Evolutionary conservation across 1,139 yeast species (phyloP), one percentile per base, ranked within the genome.

Genomic region (Pichia sp.): DNA sequence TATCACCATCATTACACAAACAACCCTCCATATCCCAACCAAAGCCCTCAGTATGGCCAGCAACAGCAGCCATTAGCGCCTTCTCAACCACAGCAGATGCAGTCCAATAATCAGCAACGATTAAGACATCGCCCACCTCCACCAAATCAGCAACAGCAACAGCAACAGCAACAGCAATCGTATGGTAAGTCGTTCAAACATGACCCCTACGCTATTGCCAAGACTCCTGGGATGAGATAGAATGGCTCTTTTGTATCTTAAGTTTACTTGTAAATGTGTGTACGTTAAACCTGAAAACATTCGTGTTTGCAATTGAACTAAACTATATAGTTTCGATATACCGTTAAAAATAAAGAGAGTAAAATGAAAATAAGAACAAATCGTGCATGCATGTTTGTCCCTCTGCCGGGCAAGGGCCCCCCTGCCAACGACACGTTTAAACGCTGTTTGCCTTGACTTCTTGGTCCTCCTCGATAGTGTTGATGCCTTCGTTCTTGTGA

Each of bases 401-500:
- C 8, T 7, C 8, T 36, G n/a, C 41, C 41, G 41, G 26, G 16
- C n/a, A 7, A 10, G 16, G 16, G 7, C n/a, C 16, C 13, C 41
- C 41, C 13, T 7, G 41, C 16, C 41, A 36, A n/a, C n/a, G 16
- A 10, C n/a, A 15, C 41, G 16, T 36, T 47, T 52, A 61, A 45
- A 54, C 61, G 42, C 60, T 58, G 47, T 57, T 61, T 58, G 75
- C 79, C 61, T 75, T 74, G 49, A 83, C 87, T 62, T 79, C 85
- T 66, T 76, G 72, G 66, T 84, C 88, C 66, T 81, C 85, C 68
- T 84, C 89, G 59, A 83, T 71, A 32, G 75, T 69, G 51, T 77
- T 75, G 57, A 84, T 81, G 51, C 72, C 75, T 26, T 76, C 78
- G 66, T 80, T 75, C 45, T 64, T 63, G 59, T 72, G 66, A 60